phyloP scores from a whole-genome alignment of 306 rosid species.

The Vigna hirtella region DNA sequence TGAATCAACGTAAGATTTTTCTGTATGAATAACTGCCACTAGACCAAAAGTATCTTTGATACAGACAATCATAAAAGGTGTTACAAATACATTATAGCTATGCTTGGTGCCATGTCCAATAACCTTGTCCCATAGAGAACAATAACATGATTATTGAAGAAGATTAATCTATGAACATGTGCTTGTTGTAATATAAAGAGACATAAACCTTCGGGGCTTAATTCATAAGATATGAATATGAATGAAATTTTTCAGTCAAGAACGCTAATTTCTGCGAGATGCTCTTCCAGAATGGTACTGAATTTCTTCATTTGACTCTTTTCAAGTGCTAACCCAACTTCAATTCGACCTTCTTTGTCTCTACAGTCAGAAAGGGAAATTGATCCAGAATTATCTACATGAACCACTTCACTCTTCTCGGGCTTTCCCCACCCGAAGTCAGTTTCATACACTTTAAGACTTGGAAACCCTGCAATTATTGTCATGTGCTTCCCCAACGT shows the following conservation, averaged over 20 bases:
- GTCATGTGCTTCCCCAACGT: slow-evolving; percentile 2
- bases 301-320: slow-evolving; percentile 3
- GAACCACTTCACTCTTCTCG: neutral
- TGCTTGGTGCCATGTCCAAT: too few species aligned
- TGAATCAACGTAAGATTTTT: too few species aligned
- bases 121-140: too few species aligned
- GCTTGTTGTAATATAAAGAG: neutral
- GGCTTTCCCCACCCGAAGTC: slow-evolving; percentile 47
- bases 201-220: neutral
- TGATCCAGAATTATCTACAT: neutral
- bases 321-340: slow-evolving; percentile 24
- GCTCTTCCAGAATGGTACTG: slow-evolving; percentile 1
- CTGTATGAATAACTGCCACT: too few species aligned
- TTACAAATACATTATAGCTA: too few species aligned
- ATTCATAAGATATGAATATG: neutral
- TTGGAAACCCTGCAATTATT: slow-evolving; percentile 15
- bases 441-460: slow-evolving; percentile 19
- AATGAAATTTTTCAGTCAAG: neutral
- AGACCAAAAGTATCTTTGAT: too few species aligned
- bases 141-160: too few species aligned
- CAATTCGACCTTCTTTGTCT: slow-evolving; percentile 34
- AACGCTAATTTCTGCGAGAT: slow-evolving; percentile 9
- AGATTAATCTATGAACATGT: too few species aligned
- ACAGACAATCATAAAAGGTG: too few species aligned
- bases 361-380: slow-evolving; percentile 21